A percentile compares a stretch with the other conserved stretches of the same genome.
Conservation (phyloP, 139 green algal genomes). For the Tetraselmis chui region DNA sequence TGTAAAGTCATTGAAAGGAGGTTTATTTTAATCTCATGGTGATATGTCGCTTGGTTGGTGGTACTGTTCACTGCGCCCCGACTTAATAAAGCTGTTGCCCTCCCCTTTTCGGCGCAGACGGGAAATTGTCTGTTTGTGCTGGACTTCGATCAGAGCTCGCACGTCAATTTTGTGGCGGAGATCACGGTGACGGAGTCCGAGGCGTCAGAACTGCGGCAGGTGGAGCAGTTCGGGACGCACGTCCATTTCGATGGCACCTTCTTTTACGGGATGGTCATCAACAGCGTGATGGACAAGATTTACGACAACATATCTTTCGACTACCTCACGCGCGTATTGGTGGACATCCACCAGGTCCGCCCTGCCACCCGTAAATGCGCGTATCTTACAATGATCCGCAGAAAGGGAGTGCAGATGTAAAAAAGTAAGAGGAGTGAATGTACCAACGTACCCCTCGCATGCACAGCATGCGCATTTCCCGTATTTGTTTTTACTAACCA, state of each 20-base stretch:
- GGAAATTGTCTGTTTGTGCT: neutral
- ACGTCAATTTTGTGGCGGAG: slow-evolving; percentile 15
- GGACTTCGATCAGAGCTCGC: neutral
- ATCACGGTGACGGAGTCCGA: slow-evolving; percentile 13
- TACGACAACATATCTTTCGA: slow-evolving; percentile 17
- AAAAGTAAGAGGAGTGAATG: too few relatives aligned
- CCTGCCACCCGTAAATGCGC: too few relatives aligned
- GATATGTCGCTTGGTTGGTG: too few relatives aligned
- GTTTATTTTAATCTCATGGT: too few relatives aligned
- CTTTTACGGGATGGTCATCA: slow-evolving; percentile 12
- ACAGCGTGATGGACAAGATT: slow-evolving; percentile 11
- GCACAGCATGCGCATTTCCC: too few relatives aligned
- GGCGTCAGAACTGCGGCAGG: neutral
- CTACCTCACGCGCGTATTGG: slow-evolving; percentile 12
- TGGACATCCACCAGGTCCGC: slow-evolving; percentile 7
- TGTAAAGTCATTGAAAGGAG: too few relatives aligned
- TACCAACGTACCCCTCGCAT: too few relatives aligned
- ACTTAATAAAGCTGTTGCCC: too few relatives aligned
- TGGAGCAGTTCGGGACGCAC: slow-evolving; percentile 17
- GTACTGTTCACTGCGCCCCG: too few relatives aligned
- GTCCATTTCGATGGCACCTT: slow-evolving; percentile 2
- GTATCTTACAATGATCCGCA: too few relatives aligned
- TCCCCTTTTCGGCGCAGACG: neutral
- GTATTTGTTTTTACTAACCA: too few relatives aligned
- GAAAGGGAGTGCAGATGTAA: too few relatives aligned